Base-by-base conservation (phyloP, 371 early-diverging fungal species). In the Chytridium lagenaria region DNA sequence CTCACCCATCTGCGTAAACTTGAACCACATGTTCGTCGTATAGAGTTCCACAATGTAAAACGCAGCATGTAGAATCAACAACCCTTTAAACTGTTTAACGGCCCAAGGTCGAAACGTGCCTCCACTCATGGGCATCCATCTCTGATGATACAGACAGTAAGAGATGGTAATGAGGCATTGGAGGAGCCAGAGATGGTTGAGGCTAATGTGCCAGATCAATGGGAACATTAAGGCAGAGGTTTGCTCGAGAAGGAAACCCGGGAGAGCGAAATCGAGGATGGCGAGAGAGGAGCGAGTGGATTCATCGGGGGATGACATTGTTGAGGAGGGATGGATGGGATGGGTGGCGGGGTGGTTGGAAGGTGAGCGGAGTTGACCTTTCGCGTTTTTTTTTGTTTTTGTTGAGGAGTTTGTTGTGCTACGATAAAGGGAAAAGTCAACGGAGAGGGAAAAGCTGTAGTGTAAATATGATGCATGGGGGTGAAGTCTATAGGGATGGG, bases 1-100 rank as follows among this genome's bases (percentile, higher is more conserved):
- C 76, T 37, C 63, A 76, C 76, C 67, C 76, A 76, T 76, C n/a
- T 67, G 72, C 31, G 61, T 49, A 39, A 63, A 76, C 23, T 49
- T 36, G 19, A 31, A 16, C 36, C 49, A 68, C n/a, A 76, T 67
- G 10, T 49, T 31, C 57, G 76, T 76, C 34, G 38, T 67, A 39
- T 76, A 65, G 23, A 76, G 57, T 38, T 76, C 76, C 22, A 67
- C 49, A 15, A 76, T 38, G 33, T 76, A 76, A 68, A 71, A 76
- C 19, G 67, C 26, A 0, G 68, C 37, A 52, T 76, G 76, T 23
- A 67, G 37, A 22, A 71, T 1, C 63, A 76, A 68, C 68, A 71
- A 36, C 19, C 38, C 19, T 71, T 52, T 50, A 38, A 76, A 76
- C 38, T 76, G 71, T 61, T 49, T 38, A 10, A 71, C 61, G 30